Percentiles rank a stretch among this genome's conserved stretches.
Conservation (phyloP, 2,329 filamentous ascomycete species). For the Ophiosphaerella herpotricha region DNA sequence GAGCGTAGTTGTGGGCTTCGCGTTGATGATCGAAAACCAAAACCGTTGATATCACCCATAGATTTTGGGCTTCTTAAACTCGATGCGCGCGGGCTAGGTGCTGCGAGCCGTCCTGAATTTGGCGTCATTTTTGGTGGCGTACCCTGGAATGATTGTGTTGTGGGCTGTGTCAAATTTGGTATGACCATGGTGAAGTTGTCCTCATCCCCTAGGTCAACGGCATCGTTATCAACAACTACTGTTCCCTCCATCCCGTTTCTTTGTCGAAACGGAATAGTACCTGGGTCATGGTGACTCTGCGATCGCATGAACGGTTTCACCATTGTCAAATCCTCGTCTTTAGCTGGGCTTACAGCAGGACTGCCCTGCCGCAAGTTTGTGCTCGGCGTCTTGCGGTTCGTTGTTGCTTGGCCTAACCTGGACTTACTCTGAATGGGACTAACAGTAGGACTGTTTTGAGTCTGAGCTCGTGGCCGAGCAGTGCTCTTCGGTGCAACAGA, state of each 20-base stretch:
- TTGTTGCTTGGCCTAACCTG: constrained; percentile 33
- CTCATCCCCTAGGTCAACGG: constrained; percentile 46
- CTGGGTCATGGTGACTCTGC: constrained; percentile 36
- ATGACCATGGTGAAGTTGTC: constrained; percentile 59
- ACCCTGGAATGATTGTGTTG: constrained; percentile 30
- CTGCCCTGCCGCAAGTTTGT: constrained; percentile 35
- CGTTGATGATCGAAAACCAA: constrained; percentile 20
- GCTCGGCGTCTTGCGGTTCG: constrained; percentile 38
- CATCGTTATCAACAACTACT: constrained; percentile 46
- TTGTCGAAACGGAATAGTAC: constrained; percentile 40
- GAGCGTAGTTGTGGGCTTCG: constrained; percentile 39
- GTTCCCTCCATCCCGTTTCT: constrained; percentile 47
- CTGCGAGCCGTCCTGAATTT: constrained; percentile 28
- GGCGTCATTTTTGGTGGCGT: constrained; percentile 39
- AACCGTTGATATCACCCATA: constrained; percentile 27
- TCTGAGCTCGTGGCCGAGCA: constrained; percentile 38
- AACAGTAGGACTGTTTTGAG: constrained; percentile 40
- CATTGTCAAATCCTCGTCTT: constrained; percentile 55
- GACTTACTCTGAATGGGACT: constrained; percentile 46
- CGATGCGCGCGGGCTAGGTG: constrained; percentile 33
- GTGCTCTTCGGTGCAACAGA: constrained; percentile 37
- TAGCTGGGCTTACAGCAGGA: constrained; percentile 40
- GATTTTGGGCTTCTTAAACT: constrained; percentile 36
- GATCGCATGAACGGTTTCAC: constrained; percentile 51
- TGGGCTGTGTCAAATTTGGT: constrained; percentile 45